Conservation (phyloP, 116 monocot genomes). For the Cymodocea nodosa region DNA sequence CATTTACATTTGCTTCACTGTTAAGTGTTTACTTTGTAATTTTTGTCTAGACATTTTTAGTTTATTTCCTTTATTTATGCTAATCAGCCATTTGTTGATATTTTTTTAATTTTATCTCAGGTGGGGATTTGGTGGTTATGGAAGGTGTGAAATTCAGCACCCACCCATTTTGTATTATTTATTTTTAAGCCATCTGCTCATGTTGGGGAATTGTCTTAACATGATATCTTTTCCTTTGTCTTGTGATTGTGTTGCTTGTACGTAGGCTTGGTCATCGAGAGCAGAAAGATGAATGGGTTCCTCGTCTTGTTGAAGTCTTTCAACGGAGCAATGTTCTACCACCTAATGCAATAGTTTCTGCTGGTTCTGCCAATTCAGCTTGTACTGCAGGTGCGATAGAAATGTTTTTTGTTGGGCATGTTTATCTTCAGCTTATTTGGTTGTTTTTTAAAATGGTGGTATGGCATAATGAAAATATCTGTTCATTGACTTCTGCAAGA, state of each 20-base stretch:
- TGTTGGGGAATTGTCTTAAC: background rate
- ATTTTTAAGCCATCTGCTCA: background rate
- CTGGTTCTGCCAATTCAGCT: slow-evolving; percentile 78
- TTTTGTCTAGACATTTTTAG: no score
- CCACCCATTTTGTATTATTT: background rate
- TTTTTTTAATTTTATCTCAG: slow-evolving; percentile 29
- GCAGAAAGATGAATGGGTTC: slow-evolving; percentile 92
- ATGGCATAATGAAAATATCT: no score
- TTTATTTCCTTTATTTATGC: no score
- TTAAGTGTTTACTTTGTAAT: no score
- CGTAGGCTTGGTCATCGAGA: slow-evolving; percentile 90
- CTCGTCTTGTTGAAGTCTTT: slow-evolving; percentile 92
- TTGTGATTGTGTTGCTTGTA: slow-evolving; percentile 4
- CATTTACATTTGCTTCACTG: no score
- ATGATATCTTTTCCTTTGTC: background rate
- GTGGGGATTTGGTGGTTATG: slow-evolving; percentile 99
- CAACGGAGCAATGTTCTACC: slow-evolving; percentile 84
- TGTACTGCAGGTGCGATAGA: slow-evolving; percentile 74
- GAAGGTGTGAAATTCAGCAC: slow-evolving; percentile 43
- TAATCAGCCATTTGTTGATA: background rate
- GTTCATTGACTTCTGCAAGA: no score
- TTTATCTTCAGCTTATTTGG: no score
- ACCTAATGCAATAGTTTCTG: slow-evolving; percentile 70
- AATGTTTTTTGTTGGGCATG: no score
- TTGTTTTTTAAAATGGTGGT: no score